Conservation (phyloP, 306 rosid genomes). For the Acmispon strigosus region DNA sequence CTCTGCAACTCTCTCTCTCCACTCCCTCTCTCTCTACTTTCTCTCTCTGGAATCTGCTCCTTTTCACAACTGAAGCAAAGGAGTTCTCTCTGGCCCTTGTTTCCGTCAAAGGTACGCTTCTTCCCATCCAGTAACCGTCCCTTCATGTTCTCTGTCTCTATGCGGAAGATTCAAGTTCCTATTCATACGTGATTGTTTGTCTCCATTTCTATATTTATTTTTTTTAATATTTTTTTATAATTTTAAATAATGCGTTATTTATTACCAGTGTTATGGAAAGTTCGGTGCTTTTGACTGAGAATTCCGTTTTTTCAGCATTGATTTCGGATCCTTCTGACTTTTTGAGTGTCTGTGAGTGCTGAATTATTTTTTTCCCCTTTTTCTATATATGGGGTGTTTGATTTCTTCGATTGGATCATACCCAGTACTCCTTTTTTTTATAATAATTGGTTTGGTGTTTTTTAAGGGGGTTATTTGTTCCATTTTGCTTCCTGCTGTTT, state of each 20-base stretch:
- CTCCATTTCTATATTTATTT: neutral
- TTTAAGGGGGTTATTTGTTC: neutral
- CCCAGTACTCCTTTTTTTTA: neutral
- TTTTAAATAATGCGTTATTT: neutral
- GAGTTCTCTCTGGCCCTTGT: neutral
- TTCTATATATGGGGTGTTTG: neutral
- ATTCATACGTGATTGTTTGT: neutral
- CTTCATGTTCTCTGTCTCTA: constrained; percentile 1
- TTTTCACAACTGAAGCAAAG: constrained; percentile 3
- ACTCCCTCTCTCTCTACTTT: neutral
- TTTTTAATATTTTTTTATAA: neutral
- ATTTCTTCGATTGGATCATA: constrained; percentile 13
- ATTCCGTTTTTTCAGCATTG: constrained; percentile 14
- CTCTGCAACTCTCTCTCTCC: neutral
- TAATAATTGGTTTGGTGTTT: neutral
- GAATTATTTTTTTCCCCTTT: neutral
- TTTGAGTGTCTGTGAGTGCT: neutral
- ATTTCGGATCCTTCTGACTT: constrained; percentile 32
- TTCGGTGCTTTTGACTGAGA: constrained; percentile 18
- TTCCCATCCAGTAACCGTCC: neutral
- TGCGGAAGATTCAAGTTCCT: neutral
- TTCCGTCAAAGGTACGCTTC: constrained; percentile 22
- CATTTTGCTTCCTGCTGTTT: constrained; percentile 7
- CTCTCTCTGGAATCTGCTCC: constrained; percentile 18
- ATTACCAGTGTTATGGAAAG: neutral